Percentiles rank a stretch among this genome's conserved stretches.
These are phyloP conservation scores for Pythium biforme DNA, from an alignment of 352 stramenopile genomes.

Conservation along the genomic window DNA sequence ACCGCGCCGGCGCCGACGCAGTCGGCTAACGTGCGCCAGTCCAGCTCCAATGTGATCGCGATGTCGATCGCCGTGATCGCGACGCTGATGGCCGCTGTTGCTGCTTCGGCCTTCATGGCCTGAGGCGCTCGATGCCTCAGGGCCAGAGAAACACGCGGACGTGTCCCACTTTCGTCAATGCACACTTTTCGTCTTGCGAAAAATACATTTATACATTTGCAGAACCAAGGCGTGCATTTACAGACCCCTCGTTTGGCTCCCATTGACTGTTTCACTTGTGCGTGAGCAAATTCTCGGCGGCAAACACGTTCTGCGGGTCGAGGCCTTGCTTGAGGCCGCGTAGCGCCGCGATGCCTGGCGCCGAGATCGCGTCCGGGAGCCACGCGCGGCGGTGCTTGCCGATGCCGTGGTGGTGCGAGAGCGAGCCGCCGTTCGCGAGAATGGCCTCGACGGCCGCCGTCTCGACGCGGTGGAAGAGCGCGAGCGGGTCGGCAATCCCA, in stretches of 20 bases:
- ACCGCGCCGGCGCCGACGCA: too few species aligned
- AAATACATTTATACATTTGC: too few species aligned
- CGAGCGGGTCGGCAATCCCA: constrained; percentile 72
- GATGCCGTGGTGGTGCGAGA: constrained; percentile 96
- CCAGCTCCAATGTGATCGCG: too few species aligned
- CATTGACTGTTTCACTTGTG: constrained; percentile 6
- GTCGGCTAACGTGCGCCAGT: too few species aligned
- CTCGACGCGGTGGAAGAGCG: constrained; percentile 83
- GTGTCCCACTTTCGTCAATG: too few species aligned
- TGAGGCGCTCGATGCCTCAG: neutral
- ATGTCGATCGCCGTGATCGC: neutral
- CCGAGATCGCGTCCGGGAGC: constrained; percentile 79
- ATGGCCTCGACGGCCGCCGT: constrained; percentile 81
- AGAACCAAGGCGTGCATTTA: too few species aligned
- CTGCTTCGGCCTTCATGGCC: too few species aligned
- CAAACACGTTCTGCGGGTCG: constrained; percentile 93
- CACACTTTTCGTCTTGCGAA: too few species aligned
- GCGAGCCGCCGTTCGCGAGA: constrained; percentile 85
- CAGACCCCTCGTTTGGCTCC: too few species aligned
- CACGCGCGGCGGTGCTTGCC: constrained; percentile 92
- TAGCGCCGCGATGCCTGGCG: constrained; percentile 63
- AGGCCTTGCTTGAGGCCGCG: constrained; percentile 86
- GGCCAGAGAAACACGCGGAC: too few species aligned
- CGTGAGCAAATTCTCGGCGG: constrained; percentile 62
- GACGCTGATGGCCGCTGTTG: neutral